These are phyloP conservation scores for Ganoderma boninense DNA, from an alignment of 1,284 basidiomycete genomes.

Conservation along the genomic window DNA sequence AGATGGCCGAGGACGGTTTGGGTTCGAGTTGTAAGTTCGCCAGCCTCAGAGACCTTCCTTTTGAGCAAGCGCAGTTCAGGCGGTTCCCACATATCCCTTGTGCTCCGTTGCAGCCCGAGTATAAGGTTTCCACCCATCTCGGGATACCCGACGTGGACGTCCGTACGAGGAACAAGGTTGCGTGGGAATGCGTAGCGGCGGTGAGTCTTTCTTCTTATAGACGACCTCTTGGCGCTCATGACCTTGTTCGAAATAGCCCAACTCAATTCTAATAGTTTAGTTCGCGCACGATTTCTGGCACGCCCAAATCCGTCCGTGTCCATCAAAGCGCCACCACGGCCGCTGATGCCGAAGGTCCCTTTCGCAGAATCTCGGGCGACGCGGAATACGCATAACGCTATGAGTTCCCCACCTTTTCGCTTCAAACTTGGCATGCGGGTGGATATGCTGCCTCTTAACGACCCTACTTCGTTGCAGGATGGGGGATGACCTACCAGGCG, in stretches of 20 bases:
- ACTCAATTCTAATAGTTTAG: too few species aligned
- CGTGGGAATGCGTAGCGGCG: neutral
- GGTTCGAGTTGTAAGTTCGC: neutral
- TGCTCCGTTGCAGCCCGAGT: neutral
- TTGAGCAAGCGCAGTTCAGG: neutral
- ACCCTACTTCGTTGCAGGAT: too few species aligned
- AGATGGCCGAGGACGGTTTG: neutral
- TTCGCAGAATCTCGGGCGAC: too few species aligned
- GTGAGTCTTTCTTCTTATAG: neutral
- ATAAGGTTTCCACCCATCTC: neutral
- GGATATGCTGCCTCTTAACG: too few species aligned
- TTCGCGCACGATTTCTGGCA: too few species aligned
- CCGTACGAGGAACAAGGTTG: slow-evolving; percentile 1
- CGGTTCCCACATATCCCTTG: slow-evolving; percentile 1
- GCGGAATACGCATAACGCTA: too few species aligned
- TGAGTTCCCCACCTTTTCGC: too few species aligned
- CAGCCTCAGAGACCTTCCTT: neutral
- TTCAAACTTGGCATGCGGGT: too few species aligned
- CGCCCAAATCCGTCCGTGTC: too few species aligned
- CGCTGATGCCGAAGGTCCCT: too few species aligned
- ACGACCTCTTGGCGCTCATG: neutral
- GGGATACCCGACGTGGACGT: neutral
- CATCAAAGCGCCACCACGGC: too few species aligned
- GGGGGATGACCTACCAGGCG: too few species aligned
- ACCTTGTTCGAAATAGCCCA: neutral